Conservation (phyloP, 208 protist genomes). For the Tetramitus jugosus region DNA sequence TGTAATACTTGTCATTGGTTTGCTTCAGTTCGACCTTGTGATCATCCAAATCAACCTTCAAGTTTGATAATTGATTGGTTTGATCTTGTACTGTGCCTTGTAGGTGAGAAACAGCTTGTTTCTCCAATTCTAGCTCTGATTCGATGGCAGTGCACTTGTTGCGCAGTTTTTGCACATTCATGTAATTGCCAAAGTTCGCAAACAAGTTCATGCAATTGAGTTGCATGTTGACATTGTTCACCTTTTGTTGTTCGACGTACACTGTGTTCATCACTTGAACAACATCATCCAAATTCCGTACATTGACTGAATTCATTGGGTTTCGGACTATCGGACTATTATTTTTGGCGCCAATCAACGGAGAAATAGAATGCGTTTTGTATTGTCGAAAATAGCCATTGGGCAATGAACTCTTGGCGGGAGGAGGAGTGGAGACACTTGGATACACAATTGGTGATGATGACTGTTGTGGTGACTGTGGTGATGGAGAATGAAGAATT, state of each 20-base stretch:
- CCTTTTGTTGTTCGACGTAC: neutral
- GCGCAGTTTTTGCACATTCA: neutral
- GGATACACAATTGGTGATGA: too few species aligned
- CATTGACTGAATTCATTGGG: too few species aligned
- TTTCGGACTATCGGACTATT: too few species aligned
- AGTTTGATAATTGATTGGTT: neutral
- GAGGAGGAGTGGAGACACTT: too few species aligned
- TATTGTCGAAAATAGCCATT: too few species aligned
- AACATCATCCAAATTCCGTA: neutral
- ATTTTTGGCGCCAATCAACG: too few species aligned
- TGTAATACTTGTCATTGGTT: neutral
- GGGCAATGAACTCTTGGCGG: too few species aligned
- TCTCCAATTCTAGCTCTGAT: neutral
- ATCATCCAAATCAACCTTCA: neutral
- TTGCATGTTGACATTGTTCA: neutral
- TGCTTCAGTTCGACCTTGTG: neutral
- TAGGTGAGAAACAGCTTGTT: neutral
- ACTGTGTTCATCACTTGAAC: neutral
- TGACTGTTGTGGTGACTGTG: too few species aligned
- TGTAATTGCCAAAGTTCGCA: neutral
- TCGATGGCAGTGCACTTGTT: neutral
- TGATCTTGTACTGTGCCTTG: neutral
- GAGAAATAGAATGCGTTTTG: too few species aligned
- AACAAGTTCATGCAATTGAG: neutral
- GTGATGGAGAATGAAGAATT: too few species aligned